Conservation (phyloP, 2,329 filamentous ascomycete genomes). For the Calonectria henricotiae region DNA sequence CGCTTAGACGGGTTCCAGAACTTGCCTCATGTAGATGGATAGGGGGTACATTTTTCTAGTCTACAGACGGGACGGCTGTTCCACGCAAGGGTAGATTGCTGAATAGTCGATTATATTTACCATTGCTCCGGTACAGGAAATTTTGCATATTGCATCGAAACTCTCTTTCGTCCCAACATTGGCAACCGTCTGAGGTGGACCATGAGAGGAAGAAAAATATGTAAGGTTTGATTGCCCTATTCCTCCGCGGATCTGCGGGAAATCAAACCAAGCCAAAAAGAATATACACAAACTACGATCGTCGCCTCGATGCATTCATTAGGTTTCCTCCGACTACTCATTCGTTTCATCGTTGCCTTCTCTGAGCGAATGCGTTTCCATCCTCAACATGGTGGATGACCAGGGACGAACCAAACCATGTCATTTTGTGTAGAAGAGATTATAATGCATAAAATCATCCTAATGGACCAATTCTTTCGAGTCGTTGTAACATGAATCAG, state of each 20-base stretch:
- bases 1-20: constrained; percentile 39
- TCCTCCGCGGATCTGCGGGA: constrained; percentile 6
- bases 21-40: constrained; percentile 38
- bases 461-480: neutral
- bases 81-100: constrained; percentile 10
- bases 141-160: neutral
- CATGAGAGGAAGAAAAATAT: neutral
- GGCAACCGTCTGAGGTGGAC: neutral
- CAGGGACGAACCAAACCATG: neutral
- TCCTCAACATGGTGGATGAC: neutral
- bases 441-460: constrained; percentile 8
- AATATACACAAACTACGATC: neutral
- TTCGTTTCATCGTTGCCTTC: constrained; percentile 2
- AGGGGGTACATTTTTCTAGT: constrained; percentile 3
- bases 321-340: neutral
- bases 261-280: constrained; percentile 4
- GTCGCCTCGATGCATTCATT: neutral
- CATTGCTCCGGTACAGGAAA: neutral
- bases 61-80: constrained; percentile 7
- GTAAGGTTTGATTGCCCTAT: neutral
- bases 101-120: neutral
- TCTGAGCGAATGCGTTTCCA: neutral
- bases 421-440: neutral
- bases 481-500: constrained; percentile 5
- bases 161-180: constrained; percentile 6